Evolutionary conservation across 371 early-diverging fungal species (phyloP).

Genomic region (Batrachochytrium dendrobatidis): DNA sequence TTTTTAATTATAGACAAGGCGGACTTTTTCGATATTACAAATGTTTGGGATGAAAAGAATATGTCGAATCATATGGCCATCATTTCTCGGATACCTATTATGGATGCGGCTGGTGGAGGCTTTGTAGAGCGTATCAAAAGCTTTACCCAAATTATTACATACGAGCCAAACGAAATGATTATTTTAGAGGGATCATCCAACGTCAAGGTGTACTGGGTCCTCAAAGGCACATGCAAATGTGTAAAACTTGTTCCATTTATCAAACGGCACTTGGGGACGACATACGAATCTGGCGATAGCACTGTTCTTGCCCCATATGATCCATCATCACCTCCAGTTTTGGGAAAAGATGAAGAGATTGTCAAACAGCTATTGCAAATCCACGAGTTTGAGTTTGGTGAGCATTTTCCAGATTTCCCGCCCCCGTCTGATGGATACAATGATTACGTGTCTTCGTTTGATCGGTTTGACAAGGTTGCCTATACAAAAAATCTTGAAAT

Average conservation of each 20-base stretch:
- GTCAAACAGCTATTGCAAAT: conserved; percentile 18
- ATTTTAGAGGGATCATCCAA: conserved; percentile 23
- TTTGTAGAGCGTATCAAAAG: conserved; percentile 2
- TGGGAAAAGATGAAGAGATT: conserved; percentile 18
- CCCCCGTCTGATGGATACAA: background rate
- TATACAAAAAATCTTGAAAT: background rate
- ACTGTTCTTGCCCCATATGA: conserved; percentile 11
- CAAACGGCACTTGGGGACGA: conserved; percentile 10
- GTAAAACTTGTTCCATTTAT: conserved; percentile 26
- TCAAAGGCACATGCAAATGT: conserved; percentile 19
- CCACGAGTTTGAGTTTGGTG: conserved; percentile 21
- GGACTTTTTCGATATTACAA: background rate
- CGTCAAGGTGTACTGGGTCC: conserved; percentile 18
- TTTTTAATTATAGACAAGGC: conserved; percentile 9
- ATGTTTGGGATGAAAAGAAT: conserved; percentile 7
- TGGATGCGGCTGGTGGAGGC: background rate
- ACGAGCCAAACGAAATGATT: conserved; percentile 19
- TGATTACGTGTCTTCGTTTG: background rate
- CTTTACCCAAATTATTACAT: conserved; percentile 9
- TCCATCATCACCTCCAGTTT: background rate
- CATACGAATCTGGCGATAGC: background rate
- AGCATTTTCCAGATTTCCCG: conserved; percentile 25
- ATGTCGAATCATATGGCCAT: conserved; percentile 3
- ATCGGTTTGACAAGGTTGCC: background rate
- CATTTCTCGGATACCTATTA: conserved; percentile 10